phyloP scores from a whole-genome alignment of 225 moss, liverwort and hornwort species.

The Pleurozium schreberi region DNA sequence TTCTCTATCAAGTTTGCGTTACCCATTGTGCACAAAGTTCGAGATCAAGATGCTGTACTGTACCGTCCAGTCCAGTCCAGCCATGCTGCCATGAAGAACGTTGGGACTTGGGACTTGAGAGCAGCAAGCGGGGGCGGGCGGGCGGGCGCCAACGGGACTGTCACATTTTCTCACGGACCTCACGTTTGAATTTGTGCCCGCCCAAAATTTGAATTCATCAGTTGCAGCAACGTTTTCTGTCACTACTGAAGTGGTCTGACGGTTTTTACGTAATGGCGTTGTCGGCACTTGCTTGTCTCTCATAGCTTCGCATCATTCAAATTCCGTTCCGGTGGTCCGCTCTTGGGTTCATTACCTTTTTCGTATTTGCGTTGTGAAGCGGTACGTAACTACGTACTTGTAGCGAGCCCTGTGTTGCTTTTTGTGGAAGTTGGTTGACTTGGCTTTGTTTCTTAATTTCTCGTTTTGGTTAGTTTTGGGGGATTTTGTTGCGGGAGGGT shows the following conservation, averaged over 20 bases:
- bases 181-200: neutral
- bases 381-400: neutral
- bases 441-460: neutral
- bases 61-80: neutral
- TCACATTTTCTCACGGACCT: neutral
- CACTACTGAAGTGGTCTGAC: neutral
- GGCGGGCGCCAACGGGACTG: neutral
- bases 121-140: neutral
- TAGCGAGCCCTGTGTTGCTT: neutral
- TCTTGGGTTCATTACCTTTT: neutral
- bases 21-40: neutral
- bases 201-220: slow-evolving; percentile 17
- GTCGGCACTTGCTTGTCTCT: slow-evolving; percentile 3
- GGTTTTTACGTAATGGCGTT: neutral
- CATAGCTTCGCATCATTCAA: neutral
- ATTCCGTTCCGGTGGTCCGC: neutral
- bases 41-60: neutral
- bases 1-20: neutral
- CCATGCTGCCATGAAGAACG: neutral
- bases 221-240: neutral
- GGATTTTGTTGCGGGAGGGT: neutral
- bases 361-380: neutral
- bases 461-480: neutral
- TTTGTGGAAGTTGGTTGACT: neutral
- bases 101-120: neutral